A percentile compares a stretch with the other conserved stretches of the same genome.
phyloP scores from a whole-genome alignment of 345 rosid species.

The Melaleuca alternifolia region DNA sequence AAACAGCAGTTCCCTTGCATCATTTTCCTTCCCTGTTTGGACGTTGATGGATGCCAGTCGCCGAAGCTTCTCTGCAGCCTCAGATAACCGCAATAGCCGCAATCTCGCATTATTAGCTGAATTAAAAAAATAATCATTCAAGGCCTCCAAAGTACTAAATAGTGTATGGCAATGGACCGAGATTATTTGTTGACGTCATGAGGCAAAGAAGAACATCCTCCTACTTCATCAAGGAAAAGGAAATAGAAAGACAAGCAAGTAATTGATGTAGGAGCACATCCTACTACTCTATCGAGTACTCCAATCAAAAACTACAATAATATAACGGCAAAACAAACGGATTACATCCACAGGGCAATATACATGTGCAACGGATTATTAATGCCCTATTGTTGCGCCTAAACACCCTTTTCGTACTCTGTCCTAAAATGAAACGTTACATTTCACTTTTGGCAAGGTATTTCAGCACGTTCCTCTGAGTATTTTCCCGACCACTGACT shows the following conservation, averaged over 20 bases:
- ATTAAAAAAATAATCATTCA: neutral
- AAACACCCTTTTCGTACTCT: neutral
- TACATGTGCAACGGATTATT: neutral
- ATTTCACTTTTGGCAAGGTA: neutral
- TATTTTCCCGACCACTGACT: neutral
- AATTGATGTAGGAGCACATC: neutral
- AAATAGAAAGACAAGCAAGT: neutral
- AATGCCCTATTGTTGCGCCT: neutral
- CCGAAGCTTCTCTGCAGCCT: slow-evolving; percentile 79
- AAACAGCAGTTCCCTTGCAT: slow-evolving; percentile 64
- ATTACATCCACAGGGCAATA: neutral
- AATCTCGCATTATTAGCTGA: slow-evolving; percentile 64
- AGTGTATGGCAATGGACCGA: neutral
- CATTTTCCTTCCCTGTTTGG: slow-evolving; percentile 57
- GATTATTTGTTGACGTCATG: neutral
- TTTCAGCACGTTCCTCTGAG: fast-evolving
- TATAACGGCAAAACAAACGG: neutral
- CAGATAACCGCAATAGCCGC: slow-evolving; percentile 73
- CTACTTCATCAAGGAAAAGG: neutral
- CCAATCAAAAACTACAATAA: neutral
- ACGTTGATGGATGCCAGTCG: slow-evolving; percentile 61
- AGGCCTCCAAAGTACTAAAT: neutral
- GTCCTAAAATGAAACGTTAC: neutral
- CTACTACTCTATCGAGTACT: neutral
- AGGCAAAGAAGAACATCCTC: neutral